Evolutionary conservation across 2,329 filamentous ascomycete species (phyloP).

Genomic region (Aspergillus calidoustus): DNA sequence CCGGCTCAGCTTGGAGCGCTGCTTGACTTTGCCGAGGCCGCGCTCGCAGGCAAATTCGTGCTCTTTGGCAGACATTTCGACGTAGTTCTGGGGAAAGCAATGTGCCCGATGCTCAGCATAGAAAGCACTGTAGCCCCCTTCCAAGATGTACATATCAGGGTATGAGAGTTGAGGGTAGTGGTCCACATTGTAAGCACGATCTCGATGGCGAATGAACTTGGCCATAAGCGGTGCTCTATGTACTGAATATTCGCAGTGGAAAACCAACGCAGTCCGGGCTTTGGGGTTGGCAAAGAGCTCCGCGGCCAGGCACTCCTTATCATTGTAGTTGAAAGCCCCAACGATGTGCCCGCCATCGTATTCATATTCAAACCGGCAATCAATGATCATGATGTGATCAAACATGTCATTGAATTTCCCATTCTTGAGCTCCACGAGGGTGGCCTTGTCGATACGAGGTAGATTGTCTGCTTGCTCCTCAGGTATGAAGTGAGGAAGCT

Average conservation of each 20-base stretch:
- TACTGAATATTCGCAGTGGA: conserved; percentile 98
- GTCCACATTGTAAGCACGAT: conserved; percentile 83
- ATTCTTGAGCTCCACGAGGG: conserved; percentile 84
- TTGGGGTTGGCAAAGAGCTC: conserved; percentile 76
- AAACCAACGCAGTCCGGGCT: conserved; percentile 79
- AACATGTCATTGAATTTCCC: conserved; percentile 78
- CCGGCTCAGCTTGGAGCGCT: conserved; percentile 80
- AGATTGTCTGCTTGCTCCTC: conserved; percentile 83
- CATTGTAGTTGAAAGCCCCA: conserved; percentile 93
- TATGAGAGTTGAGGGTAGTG: conserved; percentile 89
- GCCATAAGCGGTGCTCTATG: conserved; percentile 97
- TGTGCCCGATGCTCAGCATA: conserved; percentile 76
- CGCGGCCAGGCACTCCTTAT: conserved; percentile 83
- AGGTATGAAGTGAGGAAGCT: conserved; percentile 81
- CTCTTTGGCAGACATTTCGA: conserved; percentile 92
- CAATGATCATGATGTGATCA: conserved; percentile 83
- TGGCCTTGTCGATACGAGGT: conserved; percentile 81
- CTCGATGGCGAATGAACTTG: conserved; percentile 85
- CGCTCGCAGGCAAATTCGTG: conserved; percentile 93
- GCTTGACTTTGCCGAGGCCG: conserved; percentile 90
- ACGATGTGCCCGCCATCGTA: conserved; percentile 96
- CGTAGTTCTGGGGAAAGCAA: conserved; percentile 93
- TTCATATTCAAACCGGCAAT: conserved; percentile 98
- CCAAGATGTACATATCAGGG: conserved; percentile 94
- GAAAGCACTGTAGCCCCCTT: conserved; percentile 95